Evolutionary conservation across 768 basidiomycete species (phyloP).

Genomic region (Mycena latifolia): DNA sequence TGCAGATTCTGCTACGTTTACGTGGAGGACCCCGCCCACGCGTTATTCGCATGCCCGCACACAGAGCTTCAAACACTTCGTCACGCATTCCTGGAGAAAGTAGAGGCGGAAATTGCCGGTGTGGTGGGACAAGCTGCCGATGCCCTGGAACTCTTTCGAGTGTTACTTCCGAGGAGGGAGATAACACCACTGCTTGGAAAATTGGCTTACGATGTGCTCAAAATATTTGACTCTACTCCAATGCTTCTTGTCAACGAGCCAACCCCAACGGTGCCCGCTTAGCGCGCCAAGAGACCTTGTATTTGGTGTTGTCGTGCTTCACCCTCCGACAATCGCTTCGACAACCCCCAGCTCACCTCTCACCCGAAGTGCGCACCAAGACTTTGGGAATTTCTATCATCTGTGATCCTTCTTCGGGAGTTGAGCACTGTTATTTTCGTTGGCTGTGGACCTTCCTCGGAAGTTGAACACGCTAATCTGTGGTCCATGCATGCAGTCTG

Average conservation of each 20-base stretch:
- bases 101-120: background rate
- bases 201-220: background rate
- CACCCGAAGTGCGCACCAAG: no score
- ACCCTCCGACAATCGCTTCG: no score
- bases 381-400: no score
- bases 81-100: background rate
- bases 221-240: background rate
- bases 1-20: constrained; percentile 1
- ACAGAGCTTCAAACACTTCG: background rate
- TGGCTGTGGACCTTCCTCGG: no score
- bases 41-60: background rate
- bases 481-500: no score
- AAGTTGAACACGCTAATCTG: no score
- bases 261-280: no score
- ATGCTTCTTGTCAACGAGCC: background rate
- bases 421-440: no score
- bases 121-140: background rate
- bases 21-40: constrained; percentile 1
- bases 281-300: no score
- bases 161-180: background rate
- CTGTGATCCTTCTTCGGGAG: no score
- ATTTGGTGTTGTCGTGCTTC: no score
- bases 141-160: background rate
- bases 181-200: background rate
- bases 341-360: no score